phyloP scores from a whole-genome alignment of 495 filamentous ascomycete species.

The Usnea hakonensis region DNA sequence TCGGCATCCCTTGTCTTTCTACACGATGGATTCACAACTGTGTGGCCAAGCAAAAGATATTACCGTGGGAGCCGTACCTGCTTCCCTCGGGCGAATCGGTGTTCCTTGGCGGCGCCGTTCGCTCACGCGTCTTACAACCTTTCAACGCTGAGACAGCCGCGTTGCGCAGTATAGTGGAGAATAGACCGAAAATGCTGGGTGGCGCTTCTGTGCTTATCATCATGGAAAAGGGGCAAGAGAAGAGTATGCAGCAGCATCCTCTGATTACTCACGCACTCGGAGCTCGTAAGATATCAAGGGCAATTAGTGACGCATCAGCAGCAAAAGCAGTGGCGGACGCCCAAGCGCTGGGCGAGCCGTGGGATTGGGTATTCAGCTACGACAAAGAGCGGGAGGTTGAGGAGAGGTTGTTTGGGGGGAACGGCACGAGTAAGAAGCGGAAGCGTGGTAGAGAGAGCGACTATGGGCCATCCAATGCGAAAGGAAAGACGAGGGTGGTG shows the following conservation, averaged over 20 bases:
- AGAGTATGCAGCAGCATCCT: conserved; percentile 46
- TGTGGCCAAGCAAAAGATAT: conserved; percentile 44
- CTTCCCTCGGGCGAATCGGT: conserved; percentile 76
- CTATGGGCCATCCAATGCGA: conserved; percentile 24
- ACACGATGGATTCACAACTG: conserved; percentile 75
- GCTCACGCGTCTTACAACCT: conserved; percentile 57
- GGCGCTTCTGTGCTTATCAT: conserved; percentile 68
- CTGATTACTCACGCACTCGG: conserved; percentile 78
- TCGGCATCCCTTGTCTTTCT: conserved; percentile 78
- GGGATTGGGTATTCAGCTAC: conserved; percentile 79
- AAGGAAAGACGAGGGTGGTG: conserved; percentile 52
- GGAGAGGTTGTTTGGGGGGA: conserved; percentile 34
- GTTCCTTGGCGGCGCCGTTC: conserved; percentile 68
- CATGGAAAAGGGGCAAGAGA: conserved; percentile 59
- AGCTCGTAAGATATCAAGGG: conserved; percentile 55
- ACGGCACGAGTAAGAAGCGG: conserved; percentile 36
- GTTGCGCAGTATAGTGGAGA: conserved; percentile 48
- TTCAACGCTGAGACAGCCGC: conserved; percentile 51
- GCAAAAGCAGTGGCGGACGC: conserved; percentile 47
- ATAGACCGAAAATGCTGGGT: conserved; percentile 54
- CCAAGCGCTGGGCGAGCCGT: conserved; percentile 38
- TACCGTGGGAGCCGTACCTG: conserved; percentile 76
- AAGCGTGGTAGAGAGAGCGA: conserved; percentile 39
- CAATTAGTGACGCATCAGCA: conserved; percentile 56
- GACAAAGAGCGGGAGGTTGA: conserved; percentile 46